These are phyloP conservation scores for Gossypium turneri DNA, from an alignment of 345 rosid species.

Conservation along the genomic window DNA sequence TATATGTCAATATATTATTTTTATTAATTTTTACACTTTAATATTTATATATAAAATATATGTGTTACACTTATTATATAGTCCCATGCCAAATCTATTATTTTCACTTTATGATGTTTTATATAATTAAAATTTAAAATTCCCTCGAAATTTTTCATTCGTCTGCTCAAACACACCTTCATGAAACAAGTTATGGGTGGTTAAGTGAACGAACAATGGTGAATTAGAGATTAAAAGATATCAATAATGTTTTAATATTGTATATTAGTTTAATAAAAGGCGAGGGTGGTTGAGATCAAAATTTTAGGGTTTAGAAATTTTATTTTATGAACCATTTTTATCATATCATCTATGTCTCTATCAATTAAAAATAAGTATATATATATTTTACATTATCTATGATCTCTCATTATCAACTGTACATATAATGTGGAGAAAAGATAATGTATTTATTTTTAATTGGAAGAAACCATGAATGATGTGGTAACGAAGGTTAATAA, in stretches of 20 bases:
- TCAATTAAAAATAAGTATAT: too few relatives aligned
- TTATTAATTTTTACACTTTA: too few relatives aligned
- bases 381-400: too few relatives aligned
- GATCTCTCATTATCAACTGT: accelerated
- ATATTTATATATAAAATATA: too few relatives aligned
- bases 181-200: conserved; percentile 5
- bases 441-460: too few relatives aligned
- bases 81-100: neutral
- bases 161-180: conserved; percentile 22
- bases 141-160: neutral
- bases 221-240: conserved; percentile 23
- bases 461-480: accelerated
- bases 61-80: neutral
- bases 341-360: too few relatives aligned
- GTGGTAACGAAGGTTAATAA: too few relatives aligned
- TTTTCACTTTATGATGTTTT: neutral
- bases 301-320: too few relatives aligned
- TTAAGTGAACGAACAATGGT: conserved; percentile 14
- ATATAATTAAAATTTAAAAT: neutral
- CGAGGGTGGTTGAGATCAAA: neutral
- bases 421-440: too few relatives aligned
- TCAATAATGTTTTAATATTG: neutral
- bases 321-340: too few relatives aligned
- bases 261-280: neutral
- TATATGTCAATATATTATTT: too few relatives aligned